phyloP scores from a whole-genome alignment of 495 filamentous ascomycete species.

The Penicillium roqueforti region DNA sequence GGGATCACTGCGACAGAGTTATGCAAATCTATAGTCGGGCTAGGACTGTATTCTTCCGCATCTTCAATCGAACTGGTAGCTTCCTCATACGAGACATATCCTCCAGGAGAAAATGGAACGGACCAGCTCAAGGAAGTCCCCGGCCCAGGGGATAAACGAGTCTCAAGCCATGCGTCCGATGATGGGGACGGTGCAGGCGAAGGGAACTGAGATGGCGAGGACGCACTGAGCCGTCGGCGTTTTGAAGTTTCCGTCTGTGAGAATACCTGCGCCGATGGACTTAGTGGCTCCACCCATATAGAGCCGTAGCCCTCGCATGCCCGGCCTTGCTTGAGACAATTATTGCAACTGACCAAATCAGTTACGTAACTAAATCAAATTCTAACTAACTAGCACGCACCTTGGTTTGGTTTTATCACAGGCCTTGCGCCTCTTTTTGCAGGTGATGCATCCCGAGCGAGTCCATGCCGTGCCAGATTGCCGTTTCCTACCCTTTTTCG shows the following conservation, averaged over 20 bases:
- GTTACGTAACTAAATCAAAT: background rate
- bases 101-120: conserved; percentile 7
- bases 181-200: conserved; percentile 22
- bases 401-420: conserved; percentile 45
- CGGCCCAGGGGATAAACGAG: conserved; percentile 11
- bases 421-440: conserved; percentile 42
- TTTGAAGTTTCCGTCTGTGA: conserved; percentile 24
- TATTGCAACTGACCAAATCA: conserved; percentile 31
- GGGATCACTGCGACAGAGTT: conserved; percentile 9
- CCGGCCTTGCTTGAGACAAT: conserved; percentile 37
- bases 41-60: background rate
- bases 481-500: conserved; percentile 26
- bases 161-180: conserved; percentile 16
- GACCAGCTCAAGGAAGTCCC: conserved; percentile 8
- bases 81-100: background rate
- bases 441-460: conserved; percentile 43
- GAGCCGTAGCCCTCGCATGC: conserved; percentile 43
- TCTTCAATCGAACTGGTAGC: background rate
- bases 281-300: conserved; percentile 40
- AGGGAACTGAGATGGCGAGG: conserved; percentile 3
- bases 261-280: conserved; percentile 34
- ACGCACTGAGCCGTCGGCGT: conserved; percentile 22
- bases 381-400: conserved; percentile 16
- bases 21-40: background rate
- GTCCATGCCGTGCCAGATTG: conserved; percentile 40